Evolutionary conservation across 441 rosid species (phyloP), one percentile per base, ranked within the genome.

Genomic region (Manihot esculenta): DNA sequence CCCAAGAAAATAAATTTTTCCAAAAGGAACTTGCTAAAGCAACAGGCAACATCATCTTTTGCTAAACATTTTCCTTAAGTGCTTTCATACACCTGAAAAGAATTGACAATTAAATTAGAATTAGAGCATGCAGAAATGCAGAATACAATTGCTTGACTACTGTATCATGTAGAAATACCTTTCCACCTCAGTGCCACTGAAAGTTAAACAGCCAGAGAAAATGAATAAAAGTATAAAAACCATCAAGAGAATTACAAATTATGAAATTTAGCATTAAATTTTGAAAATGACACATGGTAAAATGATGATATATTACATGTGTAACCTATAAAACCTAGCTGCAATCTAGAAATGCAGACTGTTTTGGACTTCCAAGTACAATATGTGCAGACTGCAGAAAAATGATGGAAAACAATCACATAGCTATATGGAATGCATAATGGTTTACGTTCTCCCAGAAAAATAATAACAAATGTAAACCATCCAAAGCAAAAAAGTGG

Each of bases 71-170:
- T n/a, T 66, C 10, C 24, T 5, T 13, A 24, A 47, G 45, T 15
- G 33, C 41, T 18, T 49, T 18, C 57, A 53, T n/a, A 18, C 0
- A 7, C 44, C 30, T 45, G 18, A 49, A 33, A 30, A n/a, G n/a
- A n/a, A 8, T 51, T 50, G 47, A 18, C 47, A 50, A n/a, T 66
- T 30, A 66, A 49, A n/a, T n/a, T n/a, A n/a, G 70, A 61, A 38
- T 66, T 38, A 33, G 48, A 50, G n/a, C 30, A 66, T 3, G 15
- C 5, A 33, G 26, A 33, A 50, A 33, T n/a, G 45, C 14, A 23
- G 26, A 64, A 30, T 23, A 30, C 21, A 48, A 49, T 42, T 27
- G 4, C 44, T n/a, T 0, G 5, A 65, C 18, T 21, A 49, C 30
- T 49, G 6, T 65, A 49, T 27, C 23, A 65, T 49, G 58, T 12